Conservation (phyloP, 2,329 filamentous ascomycete species). For the Claviceps africana region DNA sequence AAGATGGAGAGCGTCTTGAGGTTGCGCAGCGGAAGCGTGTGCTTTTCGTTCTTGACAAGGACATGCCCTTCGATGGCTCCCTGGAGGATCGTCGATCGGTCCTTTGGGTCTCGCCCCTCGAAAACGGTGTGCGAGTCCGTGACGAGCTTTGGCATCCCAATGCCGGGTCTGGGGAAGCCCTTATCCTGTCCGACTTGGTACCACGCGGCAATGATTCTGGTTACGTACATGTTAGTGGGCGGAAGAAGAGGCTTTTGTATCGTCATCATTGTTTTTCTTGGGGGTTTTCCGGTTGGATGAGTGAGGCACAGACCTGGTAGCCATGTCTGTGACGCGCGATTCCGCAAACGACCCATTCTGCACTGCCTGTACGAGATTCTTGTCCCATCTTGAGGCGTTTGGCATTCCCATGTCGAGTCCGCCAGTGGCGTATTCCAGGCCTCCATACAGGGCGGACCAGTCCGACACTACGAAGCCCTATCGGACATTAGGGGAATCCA, state of each 20-base stretch:
- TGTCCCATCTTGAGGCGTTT: constrained; percentile 23
- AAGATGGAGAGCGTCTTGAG: constrained; percentile 40
- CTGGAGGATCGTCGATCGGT: constrained; percentile 28
- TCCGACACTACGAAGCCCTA: constrained; percentile 51
- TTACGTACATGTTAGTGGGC: neutral
- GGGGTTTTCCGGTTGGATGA: neutral
- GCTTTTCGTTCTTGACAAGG: constrained; percentile 45
- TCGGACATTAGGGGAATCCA: constrained; percentile 9
- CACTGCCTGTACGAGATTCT: constrained; percentile 46
- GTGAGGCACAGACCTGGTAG: constrained; percentile 21
- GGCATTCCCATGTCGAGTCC: constrained; percentile 65
- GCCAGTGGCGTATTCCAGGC: constrained; percentile 44
- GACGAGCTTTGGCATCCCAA: constrained; percentile 36
- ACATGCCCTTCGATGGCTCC: constrained; percentile 50
- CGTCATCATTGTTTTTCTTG: neutral
- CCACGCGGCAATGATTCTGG: constrained; percentile 35
- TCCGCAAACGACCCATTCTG: constrained; percentile 43
- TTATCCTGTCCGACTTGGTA: constrained; percentile 40
- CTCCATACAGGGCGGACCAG: constrained; percentile 52
- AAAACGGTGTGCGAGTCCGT: constrained; percentile 35
- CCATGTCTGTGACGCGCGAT: constrained; percentile 47
- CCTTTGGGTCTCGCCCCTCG: constrained; percentile 36
- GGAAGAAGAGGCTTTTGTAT: neutral
- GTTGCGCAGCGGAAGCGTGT: constrained; percentile 37
- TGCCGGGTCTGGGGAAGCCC: constrained; percentile 29